Conservation (phyloP, 1,284 basidiomycete genomes). For the Cryptococcus depauperatus region DNA sequence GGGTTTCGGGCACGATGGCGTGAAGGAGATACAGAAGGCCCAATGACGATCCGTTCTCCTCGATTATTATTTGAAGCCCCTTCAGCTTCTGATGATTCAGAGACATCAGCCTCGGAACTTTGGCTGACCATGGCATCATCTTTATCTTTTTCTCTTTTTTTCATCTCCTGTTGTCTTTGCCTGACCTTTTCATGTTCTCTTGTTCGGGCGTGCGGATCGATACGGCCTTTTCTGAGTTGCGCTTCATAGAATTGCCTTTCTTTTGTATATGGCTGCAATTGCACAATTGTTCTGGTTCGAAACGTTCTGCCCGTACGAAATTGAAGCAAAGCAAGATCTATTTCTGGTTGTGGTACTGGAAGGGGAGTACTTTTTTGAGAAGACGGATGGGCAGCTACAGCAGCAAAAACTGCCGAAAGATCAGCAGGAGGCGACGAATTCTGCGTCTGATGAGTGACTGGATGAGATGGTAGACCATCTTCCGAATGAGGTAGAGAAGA, state of each 20-base stretch:
- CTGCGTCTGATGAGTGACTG: not conserved
- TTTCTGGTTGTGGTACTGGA: constrained; percentile 3
- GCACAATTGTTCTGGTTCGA: constrained; percentile 41
- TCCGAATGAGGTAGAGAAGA: no score
- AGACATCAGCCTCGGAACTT: constrained; percentile 12
- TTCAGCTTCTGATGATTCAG: not conserved
- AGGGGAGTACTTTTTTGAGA: not conserved
- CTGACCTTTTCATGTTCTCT: constrained; percentile 13
- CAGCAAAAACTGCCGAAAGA: constrained; percentile 7
- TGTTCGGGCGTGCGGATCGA: no score
- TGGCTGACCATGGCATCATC: constrained; percentile 9
- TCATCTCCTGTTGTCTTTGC: not conserved
- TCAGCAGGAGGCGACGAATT: constrained; percentile 4
- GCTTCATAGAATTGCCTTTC: constrained; percentile 40
- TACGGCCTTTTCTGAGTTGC: constrained; percentile 32
- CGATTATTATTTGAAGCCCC: constrained; percentile 5
- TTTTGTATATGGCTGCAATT: constrained; percentile 43
- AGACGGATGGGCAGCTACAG: not conserved
- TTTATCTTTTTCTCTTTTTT: constrained; percentile 6
- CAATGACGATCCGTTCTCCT: constrained; percentile 34
- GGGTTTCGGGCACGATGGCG: constrained; percentile 5
- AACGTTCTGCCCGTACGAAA: constrained; percentile 41
- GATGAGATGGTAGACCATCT: not conserved
- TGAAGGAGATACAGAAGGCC: constrained; percentile 19
- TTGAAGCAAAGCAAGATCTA: constrained; percentile 30